Conservation (phyloP, 805 yeast species). For the Pichia nakasei region DNA sequence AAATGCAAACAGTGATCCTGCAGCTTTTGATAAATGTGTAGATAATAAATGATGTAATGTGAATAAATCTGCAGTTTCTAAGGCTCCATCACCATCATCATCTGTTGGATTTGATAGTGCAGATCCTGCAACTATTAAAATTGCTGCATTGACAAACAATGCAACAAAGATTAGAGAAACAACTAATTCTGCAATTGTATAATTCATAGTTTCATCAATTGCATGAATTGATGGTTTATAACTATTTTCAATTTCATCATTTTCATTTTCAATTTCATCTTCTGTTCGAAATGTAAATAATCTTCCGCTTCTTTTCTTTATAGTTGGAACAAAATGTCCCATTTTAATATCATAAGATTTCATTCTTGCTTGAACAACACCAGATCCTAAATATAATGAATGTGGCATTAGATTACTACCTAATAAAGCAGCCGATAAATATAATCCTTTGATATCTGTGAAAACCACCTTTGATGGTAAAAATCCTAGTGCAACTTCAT, state of each 20-base stretch:
- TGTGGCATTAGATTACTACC: conserved; percentile 98
- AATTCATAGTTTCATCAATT: conserved; percentile 67
- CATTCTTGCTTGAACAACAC: conserved; percentile 78
- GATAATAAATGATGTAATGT: conserved; percentile 69
- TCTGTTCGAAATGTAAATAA: conserved; percentile 18
- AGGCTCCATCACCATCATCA: conserved; percentile 44
- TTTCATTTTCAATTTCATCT: conserved; percentile 17
- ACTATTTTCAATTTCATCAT: conserved; percentile 22
- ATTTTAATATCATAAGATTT: conserved; percentile 65
- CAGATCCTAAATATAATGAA: conserved; percentile 78
- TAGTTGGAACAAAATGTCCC: conserved; percentile 45
- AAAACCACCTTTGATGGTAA: conserved; percentile 39
- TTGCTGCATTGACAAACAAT: conserved; percentile 85
- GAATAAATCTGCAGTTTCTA: conserved; percentile 72
- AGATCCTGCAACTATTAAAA: conserved; percentile 86
- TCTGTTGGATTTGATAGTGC: conserved; percentile 43
- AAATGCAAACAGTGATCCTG: conserved; percentile 81
- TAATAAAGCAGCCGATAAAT: conserved; percentile 72
- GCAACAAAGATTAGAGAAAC: conserved; percentile 81
- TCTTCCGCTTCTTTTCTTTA: conserved; percentile 11
- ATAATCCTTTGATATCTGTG: conserved; percentile 58
- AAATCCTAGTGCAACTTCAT: conserved; percentile 63
- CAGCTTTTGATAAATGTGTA: conserved; percentile 68
- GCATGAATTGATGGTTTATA: conserved; percentile 76
- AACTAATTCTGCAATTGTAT: conserved; percentile 74